Base-by-base conservation (phyloP, 139 green algal genomes). In the Chlorella sp. region DNA sequence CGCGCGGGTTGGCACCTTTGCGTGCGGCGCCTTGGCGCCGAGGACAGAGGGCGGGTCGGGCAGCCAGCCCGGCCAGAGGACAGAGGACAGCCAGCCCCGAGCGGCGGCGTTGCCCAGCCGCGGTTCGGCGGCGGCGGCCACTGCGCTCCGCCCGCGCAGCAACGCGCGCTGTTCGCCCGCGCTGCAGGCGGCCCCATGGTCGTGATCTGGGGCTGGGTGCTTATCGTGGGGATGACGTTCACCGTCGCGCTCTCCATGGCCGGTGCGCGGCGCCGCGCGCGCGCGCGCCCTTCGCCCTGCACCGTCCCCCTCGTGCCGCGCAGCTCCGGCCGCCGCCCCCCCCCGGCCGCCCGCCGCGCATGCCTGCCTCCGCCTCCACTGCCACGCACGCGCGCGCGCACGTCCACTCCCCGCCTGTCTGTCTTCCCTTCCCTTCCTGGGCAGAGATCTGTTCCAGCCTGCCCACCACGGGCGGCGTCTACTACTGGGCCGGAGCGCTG, bases 401-500 rank as follows among this genome's bases (percentile, higher is more conserved):
- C 25, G 29, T 5, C 29, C 51, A 23, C 51, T 33, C 51, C 51
- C 51, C 31, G 7, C 48, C 48, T 14, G 2, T 27, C 51, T 27
- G 29, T 59, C 5, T 8, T 15, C 51, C 51, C 4, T 8, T 33
- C 1, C 11, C 25, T 27, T 33, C 25, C 64, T 56, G 64, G 70
- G 70, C 73, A 0, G 83, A 88, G 53, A 86, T 88, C 53, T 84
- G 68, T 69, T 81, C 65, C 50, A 70, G 77, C 35, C 76, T 88
- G 31, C 83, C 83, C 2, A 80, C 76, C 43, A 74, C 70, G 21
- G 80, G 75, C 5, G 80, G 80, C 27, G 68, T 79, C 2, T 83
- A 82, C 43, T 85, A 73, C 63, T 84, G 79, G 29, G 68, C 68
- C 7, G 70, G 70, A 40, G 53, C 48, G 55, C 70, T 76, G 29